Percentiles rank a stretch among this genome's conserved stretches.
Evolutionary conservation across 2,329 filamentous ascomycete species (phyloP).

Genomic region (Pseudogymnoascus sp.): DNA sequence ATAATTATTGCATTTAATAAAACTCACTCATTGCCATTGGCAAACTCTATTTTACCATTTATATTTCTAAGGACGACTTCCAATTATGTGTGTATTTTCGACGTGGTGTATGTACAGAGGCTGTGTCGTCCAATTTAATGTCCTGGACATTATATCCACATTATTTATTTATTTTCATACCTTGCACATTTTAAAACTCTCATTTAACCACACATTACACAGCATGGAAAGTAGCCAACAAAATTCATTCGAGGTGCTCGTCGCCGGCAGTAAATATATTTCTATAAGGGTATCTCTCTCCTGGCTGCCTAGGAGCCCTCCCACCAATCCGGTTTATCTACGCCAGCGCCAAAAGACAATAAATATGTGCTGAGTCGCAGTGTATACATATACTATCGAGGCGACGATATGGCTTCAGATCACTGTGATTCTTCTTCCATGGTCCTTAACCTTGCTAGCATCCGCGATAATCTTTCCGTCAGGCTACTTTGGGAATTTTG

Average conservation of each 20-base stretch:
- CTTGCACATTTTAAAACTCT: not conserved
- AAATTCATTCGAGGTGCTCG: slow-evolving; percentile 4
- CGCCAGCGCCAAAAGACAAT: not conserved
- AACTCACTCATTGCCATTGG: not conserved
- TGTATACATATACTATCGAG: slow-evolving; percentile 3
- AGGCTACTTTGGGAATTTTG: slow-evolving; percentile 39
- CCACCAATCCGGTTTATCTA: slow-evolving; percentile 1
- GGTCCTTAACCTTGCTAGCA: slow-evolving; percentile 38
- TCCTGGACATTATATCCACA: not conserved
- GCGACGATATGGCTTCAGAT: not conserved
- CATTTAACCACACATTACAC: not conserved
- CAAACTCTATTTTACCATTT: not conserved
- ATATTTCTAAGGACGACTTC: not conserved
- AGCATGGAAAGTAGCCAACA: not conserved
- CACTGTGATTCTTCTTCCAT: slow-evolving; percentile 6
- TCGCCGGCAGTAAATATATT: not conserved
- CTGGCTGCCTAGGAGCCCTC: not conserved
- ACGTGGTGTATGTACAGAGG: not conserved
- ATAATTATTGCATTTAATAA: not conserved
- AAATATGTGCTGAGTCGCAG: slow-evolving; percentile 1
- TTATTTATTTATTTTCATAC: not conserved
- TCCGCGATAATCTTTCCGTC: slow-evolving; percentile 43
- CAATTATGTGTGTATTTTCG: not conserved
- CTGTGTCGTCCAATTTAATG: too few relatives aligned
- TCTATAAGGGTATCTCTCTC: slow-evolving; percentile 6